Base-by-base conservation (phyloP, 78 protist genomes). In the Dictyostelium discoideum region DNA sequence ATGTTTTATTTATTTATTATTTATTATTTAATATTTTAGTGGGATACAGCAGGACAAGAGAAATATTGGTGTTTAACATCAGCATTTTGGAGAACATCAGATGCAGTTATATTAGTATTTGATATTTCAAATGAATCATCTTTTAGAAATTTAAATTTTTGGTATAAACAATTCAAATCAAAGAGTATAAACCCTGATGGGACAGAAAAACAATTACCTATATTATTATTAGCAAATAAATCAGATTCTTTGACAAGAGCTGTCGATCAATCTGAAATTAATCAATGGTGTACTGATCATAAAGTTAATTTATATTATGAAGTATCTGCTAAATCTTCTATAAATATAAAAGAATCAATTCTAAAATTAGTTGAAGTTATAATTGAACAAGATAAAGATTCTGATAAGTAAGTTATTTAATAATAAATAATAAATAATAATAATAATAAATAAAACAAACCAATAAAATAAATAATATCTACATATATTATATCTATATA, bases 31-130 rank as follows among this genome's bases (percentile, higher is more conserved):
- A 32, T 32, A 44, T 44, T 9, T 44, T 44, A 9, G 50, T 88
- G 94, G 94, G 94, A 88, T 65, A 88, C 94, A 78, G 84, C 94
- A 42, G 94, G 94, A 13, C 77, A 88, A 65, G 86, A 42, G 10
- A 88, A 88, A 5, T 74, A 80, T 65, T 88, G 94, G 94, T 88
- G 94, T 81, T 63, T 88, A 7, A 88, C 94, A 67, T 85, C 82
- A 76, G 78, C 82, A 63, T 88, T 88, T 81, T 88, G 94, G 94
- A 60, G 87, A 63, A 88, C 94, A 18, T 74, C 94, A 40, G 82
- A 78, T 80, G 86, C 94, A 42, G 86, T 84, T 18, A 67, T 78
- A 42, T 46, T 88, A 8, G 94, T 88, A 10, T 88, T 40, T 80
- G 94, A 88, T 48, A 24, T 80, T 10, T 4, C 54, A 4, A 9